These are phyloP conservation scores for Ogataea pilisensis DNA, from an alignment of 805 yeast genomes.

Conservation along the genomic window DNA sequence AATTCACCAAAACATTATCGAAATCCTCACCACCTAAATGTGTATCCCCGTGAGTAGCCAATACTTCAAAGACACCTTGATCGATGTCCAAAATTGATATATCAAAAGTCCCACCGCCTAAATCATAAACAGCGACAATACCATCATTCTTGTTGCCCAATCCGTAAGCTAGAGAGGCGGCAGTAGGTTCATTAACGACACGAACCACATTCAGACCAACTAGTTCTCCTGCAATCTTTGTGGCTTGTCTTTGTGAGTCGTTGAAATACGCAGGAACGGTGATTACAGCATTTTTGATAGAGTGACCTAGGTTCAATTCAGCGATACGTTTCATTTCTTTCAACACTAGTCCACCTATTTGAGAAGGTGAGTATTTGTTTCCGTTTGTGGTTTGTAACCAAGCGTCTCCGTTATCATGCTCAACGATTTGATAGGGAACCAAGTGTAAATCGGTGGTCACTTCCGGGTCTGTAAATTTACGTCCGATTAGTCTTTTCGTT, in stretches of 20 bases:
- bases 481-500: constrained; percentile 91
- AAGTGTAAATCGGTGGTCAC: constrained; percentile 85
- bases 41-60: constrained; percentile 92
- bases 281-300: constrained; percentile 82
- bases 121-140: constrained; percentile 86
- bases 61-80: constrained; percentile 95
- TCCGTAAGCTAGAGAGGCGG: constrained; percentile 92
- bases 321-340: constrained; percentile 96
- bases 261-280: constrained; percentile 88
- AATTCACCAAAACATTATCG: constrained; percentile 77
- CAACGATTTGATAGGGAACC: constrained; percentile 87
- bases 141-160: constrained; percentile 66
- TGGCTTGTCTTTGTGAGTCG: constrained; percentile 87
- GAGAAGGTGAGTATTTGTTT: constrained; percentile 92
- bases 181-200: constrained; percentile 86
- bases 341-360: constrained; percentile 88
- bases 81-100: constrained; percentile 92
- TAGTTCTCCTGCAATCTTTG: constrained; percentile 93
- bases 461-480: constrained; percentile 84
- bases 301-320: constrained; percentile 72
- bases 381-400: constrained; percentile 73
- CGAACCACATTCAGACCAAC: constrained; percentile 85
- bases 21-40: constrained; percentile 91
- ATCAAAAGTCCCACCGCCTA: constrained; percentile 98
- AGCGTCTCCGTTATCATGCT: constrained; percentile 92